Evolutionary conservation across 495 filamentous ascomycete genomes (phyloP), one percentile per base, ranked within the genome.

Genomic region (Penicillium alfredii): DNA sequence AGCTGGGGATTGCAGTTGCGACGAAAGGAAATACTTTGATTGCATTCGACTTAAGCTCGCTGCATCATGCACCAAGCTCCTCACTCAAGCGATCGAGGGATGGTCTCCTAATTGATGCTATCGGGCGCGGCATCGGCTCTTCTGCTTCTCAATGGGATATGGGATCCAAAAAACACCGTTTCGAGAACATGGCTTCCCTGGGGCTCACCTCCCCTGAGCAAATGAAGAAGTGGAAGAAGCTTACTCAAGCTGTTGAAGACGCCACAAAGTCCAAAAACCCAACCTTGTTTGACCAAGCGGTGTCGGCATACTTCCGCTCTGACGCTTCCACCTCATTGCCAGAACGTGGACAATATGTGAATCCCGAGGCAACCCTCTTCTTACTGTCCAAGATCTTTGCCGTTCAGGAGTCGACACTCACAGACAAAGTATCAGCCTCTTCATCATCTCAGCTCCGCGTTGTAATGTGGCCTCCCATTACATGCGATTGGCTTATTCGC

Each of bases 51-150:
- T 55, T 86, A 14, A 79, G 79, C 48, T 72, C 75, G 3, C 73
- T 76, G 0, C 69, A 76, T 18, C 52, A 35, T 12, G 34, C 53
- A 2, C 39, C 54, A 0, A 59, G 64, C 44, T 46, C 70, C n/a
- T 65, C 69, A 8, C 68, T 66, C 18, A 82, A 82, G 57, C 69
- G 78, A 4, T 74, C 78, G 6, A 69, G 78, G 10, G 74, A 78
- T 35, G 82, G 83, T 10, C 64, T 85, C 13, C 56, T 88, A 17
- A 79, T 84, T 15, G 79, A 86, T 49, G 80, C 82, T 1, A 77
- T 87, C 45, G 79, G 82, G 3, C 76, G 77, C 13, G 68, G 68
- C 25, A 65, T 65, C 21, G 61, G 53, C 20, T 60, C 56, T 22
- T 65, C 64, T 10, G 49, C 55, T 28, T 42, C 57, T 0, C 55